These are phyloP conservation scores for Flaveria linearis DNA, from an alignment of 129 eudicot species.

Conservation along the genomic window DNA sequence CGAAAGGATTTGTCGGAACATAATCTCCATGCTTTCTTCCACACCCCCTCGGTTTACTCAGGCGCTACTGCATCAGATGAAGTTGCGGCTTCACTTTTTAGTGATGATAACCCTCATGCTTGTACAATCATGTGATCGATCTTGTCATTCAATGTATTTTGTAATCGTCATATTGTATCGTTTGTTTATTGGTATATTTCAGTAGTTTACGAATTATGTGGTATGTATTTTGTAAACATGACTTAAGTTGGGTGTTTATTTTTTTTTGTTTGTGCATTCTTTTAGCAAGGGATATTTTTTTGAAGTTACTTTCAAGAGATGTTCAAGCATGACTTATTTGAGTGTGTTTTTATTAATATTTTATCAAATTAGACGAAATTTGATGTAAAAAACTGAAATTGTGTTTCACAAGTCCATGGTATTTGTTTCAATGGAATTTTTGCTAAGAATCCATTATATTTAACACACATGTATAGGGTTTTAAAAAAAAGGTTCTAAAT, in stretches of 20 bases:
- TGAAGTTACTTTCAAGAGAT: too few relatives aligned
- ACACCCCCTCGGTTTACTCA: slow-evolving; percentile 84
- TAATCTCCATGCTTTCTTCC: slow-evolving; percentile 68
- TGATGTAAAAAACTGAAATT: too few relatives aligned
- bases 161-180: neutral
- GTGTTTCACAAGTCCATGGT: too few relatives aligned
- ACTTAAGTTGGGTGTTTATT: neutral
- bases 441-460: too few relatives aligned
- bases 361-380: too few relatives aligned
- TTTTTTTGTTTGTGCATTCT: neutral
- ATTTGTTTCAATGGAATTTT: too few relatives aligned
- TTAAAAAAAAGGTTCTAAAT: too few relatives aligned
- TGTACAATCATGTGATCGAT: slow-evolving; percentile 66
- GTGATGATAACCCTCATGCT: slow-evolving; percentile 96
- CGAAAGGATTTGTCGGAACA: slow-evolving; percentile 33
- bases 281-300: neutral
- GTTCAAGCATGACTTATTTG: too few relatives aligned
- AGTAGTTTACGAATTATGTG: neutral
- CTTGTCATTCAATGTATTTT: neutral
- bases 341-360: too few relatives aligned
- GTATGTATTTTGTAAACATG: neutral
- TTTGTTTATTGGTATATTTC: neutral
- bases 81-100: slow-evolving; percentile 79
- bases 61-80: slow-evolving; percentile 86
- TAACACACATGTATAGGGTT: too few relatives aligned